These are phyloP conservation scores for Wakefieldia striispora DNA, from an alignment of 768 basidiomycete genomes.

Conservation along the genomic window DNA sequence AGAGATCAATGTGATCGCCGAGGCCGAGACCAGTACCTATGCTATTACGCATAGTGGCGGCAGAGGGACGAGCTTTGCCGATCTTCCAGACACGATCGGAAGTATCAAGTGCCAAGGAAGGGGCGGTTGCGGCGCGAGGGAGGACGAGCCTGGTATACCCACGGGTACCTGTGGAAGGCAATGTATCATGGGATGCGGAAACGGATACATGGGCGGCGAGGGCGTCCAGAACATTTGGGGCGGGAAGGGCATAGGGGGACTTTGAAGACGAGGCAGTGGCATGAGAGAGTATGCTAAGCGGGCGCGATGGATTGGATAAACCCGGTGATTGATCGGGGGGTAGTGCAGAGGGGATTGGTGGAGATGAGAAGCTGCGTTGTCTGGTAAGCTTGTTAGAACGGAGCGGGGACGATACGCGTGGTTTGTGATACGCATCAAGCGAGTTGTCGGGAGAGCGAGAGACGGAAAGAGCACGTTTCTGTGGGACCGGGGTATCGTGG, in stretches of 20 bases:
- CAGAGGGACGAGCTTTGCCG: conserved; percentile 8
- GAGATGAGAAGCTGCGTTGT: conserved; percentile 33
- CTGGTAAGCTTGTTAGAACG: conserved; percentile 23
- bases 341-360: conserved; percentile 12
- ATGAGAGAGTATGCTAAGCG: conserved; percentile 12
- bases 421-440: conserved; percentile 12
- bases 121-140: conserved; percentile 37
- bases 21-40: conserved; percentile 29
- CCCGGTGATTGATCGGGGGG: conserved; percentile 2
- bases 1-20: conserved; percentile 64
- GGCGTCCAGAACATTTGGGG: conserved; percentile 30
- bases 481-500: conserved; percentile 9
- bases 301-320: conserved; percentile 8
- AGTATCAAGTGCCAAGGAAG: conserved; percentile 13
- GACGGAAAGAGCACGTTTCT: conserved; percentile 16
- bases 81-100: conserved; percentile 27
- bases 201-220: conserved; percentile 31
- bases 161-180: conserved; percentile 52
- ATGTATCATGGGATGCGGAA: conserved; percentile 21
- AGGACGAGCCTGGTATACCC: conserved; percentile 55
- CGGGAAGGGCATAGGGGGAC: conserved; percentile 30
- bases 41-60: conserved; percentile 21
- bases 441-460: conserved; percentile 11
- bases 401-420: conserved; percentile 26
- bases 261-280: conserved; percentile 25